phyloP scores from a whole-genome alignment of 305 asterid species.

The Fraxinus greggii region DNA sequence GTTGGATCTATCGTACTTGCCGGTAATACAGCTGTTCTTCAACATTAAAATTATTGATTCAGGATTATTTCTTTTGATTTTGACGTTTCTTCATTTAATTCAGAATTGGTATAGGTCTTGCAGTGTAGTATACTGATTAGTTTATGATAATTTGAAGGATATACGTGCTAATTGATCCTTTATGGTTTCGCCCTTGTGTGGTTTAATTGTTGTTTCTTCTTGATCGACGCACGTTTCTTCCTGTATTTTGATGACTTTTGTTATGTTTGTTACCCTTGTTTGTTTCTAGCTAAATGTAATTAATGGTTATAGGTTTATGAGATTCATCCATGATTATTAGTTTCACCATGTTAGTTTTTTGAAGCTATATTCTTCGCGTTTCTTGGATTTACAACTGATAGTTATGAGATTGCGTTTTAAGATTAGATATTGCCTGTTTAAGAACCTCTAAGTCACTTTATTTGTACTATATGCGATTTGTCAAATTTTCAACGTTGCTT shows the following conservation, averaged over 20 bases:
- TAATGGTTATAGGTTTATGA: not conserved
- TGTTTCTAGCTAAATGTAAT: slow-evolving; percentile 6
- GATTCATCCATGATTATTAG: not conserved
- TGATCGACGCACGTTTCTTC: not conserved
- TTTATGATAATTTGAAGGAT: not conserved
- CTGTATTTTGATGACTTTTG: not conserved
- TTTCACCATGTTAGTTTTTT: not conserved
- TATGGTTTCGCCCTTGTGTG: not conserved
- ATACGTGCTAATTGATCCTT: not conserved
- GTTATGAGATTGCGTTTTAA: not conserved
- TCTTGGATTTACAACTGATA: not conserved
- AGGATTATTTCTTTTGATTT: not conserved
- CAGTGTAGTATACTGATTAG: not conserved
- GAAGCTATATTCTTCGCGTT: not conserved
- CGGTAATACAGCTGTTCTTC: slow-evolving; percentile 48
- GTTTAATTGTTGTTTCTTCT: slow-evolving; percentile 8
- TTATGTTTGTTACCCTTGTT: not conserved
- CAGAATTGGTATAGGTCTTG: not conserved
- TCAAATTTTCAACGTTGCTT: not conserved
- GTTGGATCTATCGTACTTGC: slow-evolving; percentile 78
- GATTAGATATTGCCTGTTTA: not conserved
- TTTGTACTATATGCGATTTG: not conserved
- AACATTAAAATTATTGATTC: not conserved
- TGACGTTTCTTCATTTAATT: not conserved
- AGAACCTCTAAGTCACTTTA: not conserved